Percentiles rank a stretch among this genome's conserved stretches.
Conservation (phyloP, 345 rosid species). For the Syzygium aromaticum region DNA sequence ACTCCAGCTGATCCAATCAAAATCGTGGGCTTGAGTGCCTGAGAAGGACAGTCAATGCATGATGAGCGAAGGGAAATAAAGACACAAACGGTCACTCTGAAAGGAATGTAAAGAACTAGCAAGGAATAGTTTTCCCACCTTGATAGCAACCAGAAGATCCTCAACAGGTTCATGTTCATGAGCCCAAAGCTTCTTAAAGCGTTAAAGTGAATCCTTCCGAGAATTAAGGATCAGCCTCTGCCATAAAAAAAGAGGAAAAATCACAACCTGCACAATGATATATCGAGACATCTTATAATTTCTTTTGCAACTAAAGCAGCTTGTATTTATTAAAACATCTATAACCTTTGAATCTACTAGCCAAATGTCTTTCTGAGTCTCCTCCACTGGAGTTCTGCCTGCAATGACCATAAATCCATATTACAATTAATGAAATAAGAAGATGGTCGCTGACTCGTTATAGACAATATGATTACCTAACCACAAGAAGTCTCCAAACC, state of each 20-base stretch:
- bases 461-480: not conserved
- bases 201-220: slow-evolving; percentile 76
- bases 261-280: not conserved
- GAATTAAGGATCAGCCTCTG: slow-evolving; percentile 86
- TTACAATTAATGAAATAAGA: not conserved
- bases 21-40: slow-evolving; percentile 87
- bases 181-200: slow-evolving; percentile 94
- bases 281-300: not conserved
- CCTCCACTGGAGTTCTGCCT: slow-evolving; percentile 68
- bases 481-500: not conserved
- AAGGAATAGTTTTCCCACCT: slow-evolving; percentile 29
- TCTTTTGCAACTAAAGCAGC: not conserved
- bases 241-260: not conserved
- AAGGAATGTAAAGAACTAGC: not conserved
- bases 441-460: not conserved
- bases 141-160: slow-evolving; percentile 58
- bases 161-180: slow-evolving; percentile 75
- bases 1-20: slow-evolving; percentile 89
- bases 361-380: slow-evolving; percentile 78
- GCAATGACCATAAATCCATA: slow-evolving; percentile 6
- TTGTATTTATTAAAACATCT: not conserved
- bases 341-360: slow-evolving; percentile 95
- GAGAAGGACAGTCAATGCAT: not conserved
- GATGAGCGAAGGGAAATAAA: not conserved
- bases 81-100: not conserved